These are phyloP conservation scores for Lipomyces sp. DNA, from an alignment of 805 yeast genomes.

Conservation along the genomic window DNA sequence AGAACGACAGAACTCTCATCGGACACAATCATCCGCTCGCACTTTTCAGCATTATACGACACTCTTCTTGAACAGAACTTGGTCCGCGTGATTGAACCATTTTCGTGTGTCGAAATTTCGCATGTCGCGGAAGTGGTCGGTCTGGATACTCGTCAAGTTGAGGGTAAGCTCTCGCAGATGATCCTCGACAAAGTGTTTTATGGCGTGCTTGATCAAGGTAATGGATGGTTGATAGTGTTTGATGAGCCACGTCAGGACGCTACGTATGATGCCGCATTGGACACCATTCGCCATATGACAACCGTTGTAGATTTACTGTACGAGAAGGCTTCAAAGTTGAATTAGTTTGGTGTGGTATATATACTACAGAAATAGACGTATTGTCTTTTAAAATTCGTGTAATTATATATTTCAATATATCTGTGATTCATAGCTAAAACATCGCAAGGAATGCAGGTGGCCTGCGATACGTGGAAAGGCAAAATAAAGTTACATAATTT, in stretches of 20 bases:
- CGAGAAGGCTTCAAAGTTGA: conserved; percentile 58
- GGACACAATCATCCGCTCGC: conserved; percentile 87
- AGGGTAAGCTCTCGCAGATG: conserved; percentile 94
- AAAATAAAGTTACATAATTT: neutral
- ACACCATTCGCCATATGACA: conserved; percentile 83
- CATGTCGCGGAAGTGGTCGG: conserved; percentile 89
- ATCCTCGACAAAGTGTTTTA: conserved; percentile 91
- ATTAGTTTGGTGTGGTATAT: conserved; percentile 6
- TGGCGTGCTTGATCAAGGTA: conserved; percentile 97
- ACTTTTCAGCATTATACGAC: conserved; percentile 90
- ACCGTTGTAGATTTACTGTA: conserved; percentile 86
- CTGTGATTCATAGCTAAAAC: neutral
- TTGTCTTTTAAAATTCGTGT: neutral
- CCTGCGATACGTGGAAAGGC: neutral
- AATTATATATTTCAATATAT: neutral
- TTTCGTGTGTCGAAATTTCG: conserved; percentile 90
- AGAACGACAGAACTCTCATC: conserved; percentile 66
- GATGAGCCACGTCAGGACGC: conserved; percentile 88
- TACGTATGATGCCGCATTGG: conserved; percentile 84
- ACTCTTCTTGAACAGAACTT: conserved; percentile 90
- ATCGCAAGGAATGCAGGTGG: neutral
- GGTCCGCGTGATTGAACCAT: conserved; percentile 93
- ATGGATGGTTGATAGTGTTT: conserved; percentile 93
- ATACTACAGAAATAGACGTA: neutral
- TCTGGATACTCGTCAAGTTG: conserved; percentile 83